Base-by-base conservation (phyloP, 2,329 filamentous ascomycete species). In the Trichoderma asperellum region DNA sequence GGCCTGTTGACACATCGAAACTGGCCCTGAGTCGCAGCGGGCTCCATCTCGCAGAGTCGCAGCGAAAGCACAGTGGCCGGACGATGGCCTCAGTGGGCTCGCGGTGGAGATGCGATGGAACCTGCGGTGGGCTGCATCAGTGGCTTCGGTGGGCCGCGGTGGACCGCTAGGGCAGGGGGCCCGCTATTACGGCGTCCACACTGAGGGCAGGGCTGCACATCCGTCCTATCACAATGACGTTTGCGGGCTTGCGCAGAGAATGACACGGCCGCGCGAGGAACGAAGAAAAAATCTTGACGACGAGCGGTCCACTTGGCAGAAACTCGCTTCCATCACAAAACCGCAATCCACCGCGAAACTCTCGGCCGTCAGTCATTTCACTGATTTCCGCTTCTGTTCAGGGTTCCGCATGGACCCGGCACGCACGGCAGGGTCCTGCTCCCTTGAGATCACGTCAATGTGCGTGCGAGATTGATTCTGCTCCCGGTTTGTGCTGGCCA, bases 1-100 rank as follows among this genome's bases (percentile, higher is more conserved):
- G 65, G 58, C 37, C 27, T 55, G 35, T 70, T 73, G 72, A 72
- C 72, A 73, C 72, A 71, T 72, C 43, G 62, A 71, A 72, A 73
- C 63, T 71, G 70, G 40, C 64, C 53, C 55, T 59, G 43, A 60
- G 55, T 69, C 55, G 65, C 65, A 57, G 21, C 47, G 35, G 56
- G 65, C 40, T 61, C 65, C 65, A 68, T 68, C 57, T 18, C 21
- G n/a, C 47, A 49, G n/a, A 21, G 47, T 49, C 40, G 57, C 68
- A 55, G 59, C 55, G 57, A 43, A 57, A 12, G 8, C 53, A 40
- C 18, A 68, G 65, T 55, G 47, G 43, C 43, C 63, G 29, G 37
- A 21, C 29, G 11, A 47, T 49, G 57, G 52, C 66, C 52, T 24
- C 47, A 55, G 56, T 60, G 65, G 65, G 21, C 40, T 24, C 24